phyloP scores from a whole-genome alignment of 495 filamentous ascomycete genomes.

The Annulohypoxylon moriforme region DNA sequence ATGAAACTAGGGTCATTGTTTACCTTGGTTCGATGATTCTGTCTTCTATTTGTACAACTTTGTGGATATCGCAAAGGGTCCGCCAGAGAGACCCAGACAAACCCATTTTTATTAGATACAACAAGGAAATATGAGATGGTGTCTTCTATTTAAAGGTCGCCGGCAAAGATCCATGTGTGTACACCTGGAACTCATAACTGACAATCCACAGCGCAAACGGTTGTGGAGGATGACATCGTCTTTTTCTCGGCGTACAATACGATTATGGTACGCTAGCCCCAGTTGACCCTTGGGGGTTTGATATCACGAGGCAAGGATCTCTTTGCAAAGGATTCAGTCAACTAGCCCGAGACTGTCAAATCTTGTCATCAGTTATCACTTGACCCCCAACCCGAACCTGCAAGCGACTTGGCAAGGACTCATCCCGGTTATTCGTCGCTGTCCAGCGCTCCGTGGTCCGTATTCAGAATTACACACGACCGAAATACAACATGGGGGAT shows the following conservation, averaged over 20 bases:
- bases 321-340: slow-evolving; percentile 34
- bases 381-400: slow-evolving; percentile 30
- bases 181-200: neutral
- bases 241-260: slow-evolving; percentile 13
- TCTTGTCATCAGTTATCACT: slow-evolving; percentile 32
- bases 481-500: slow-evolving; percentile 15
- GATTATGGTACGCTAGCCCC: slow-evolving; percentile 16
- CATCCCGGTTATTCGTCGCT: slow-evolving; percentile 28
- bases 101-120: slow-evolving; percentile 2
- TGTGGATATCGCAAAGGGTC: slow-evolving; percentile 2
- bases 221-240: slow-evolving; percentile 8
- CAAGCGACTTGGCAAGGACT: slow-evolving; percentile 13
- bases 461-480: slow-evolving; percentile 40
- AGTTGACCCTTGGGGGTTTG: slow-evolving; percentile 17
- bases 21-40: neutral
- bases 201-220: neutral
- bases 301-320: slow-evolving; percentile 38
- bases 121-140: neutral
- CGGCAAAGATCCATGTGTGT: neutral
- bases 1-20: neutral
- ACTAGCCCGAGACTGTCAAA: slow-evolving; percentile 10
- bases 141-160: slow-evolving; percentile 12
- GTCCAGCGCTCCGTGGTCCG: slow-evolving; percentile 32
- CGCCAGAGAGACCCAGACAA: too few species aligned
- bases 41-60: neutral